Base-by-base conservation (phyloP, 2,329 filamentous ascomycete genomes). In the Mariannaea sp. region DNA sequence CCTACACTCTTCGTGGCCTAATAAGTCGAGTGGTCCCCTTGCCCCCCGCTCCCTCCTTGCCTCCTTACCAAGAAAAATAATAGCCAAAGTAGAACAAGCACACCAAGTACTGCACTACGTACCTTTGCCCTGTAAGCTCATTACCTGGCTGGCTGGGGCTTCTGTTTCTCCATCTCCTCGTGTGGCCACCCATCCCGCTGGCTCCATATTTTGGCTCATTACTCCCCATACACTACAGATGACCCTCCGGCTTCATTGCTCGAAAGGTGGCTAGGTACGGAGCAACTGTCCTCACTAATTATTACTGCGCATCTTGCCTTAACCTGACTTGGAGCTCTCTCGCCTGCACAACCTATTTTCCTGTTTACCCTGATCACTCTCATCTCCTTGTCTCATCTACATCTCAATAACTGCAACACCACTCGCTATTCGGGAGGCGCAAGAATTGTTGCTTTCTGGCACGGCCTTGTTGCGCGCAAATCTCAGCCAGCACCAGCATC, bases 351-450 rank as follows among this genome's bases (percentile, higher is more conserved):
- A n/a, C 30, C 30, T 7, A n/a, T n/a, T 33, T 33, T 33, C 30
- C 22, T 24, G 22, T 5, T 24, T 24, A 24, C 22, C 8, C 22
- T 24, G 5, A 5, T 24, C 22, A 24, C 22, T 36, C 36, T 38
- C 38, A 20, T 24, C 13, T 32, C 19, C 13, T 30, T 26, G 19
- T 24, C 32, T 30, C 33, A 19, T 19, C 27, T 30, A 4, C 9
- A 12, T 12, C 9, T 30, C 10, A 4, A 33, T 5, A 2, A 24
- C 22, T 24, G 22, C 8, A 29, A 53, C 49, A 29, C 19, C 38
- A 47, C 30, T 17, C 17, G 33, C 38, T 17, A 30, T 43, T n/a
- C n/a, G n/a, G n/a, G n/a, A 17, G 36, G 33, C 48, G 40, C 22
- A 20, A 24, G 22, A n/a, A 24, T 24, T 8, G 22, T 8, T 24